Evolutionary conservation across 495 filamentous ascomycete species (phyloP).

Genomic region (Penicillium angulare): DNA sequence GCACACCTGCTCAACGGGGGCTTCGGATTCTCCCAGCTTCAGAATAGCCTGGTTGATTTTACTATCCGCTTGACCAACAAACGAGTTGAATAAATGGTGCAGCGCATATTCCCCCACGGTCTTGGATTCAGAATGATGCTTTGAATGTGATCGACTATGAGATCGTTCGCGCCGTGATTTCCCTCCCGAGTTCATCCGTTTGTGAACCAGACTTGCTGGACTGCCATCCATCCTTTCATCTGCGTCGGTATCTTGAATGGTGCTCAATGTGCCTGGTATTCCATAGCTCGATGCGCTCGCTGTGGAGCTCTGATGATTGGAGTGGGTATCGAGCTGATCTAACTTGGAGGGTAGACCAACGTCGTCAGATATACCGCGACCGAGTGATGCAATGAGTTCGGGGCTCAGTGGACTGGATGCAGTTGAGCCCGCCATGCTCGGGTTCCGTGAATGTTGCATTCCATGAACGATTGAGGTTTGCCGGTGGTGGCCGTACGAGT

Average conservation of each 20-base stretch:
- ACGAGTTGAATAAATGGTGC: slow-evolving; percentile 92
- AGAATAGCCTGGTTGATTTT: slow-evolving; percentile 85
- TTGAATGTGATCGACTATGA: slow-evolving; percentile 82
- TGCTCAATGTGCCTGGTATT: slow-evolving; percentile 32
- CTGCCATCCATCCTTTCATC: slow-evolving; percentile 23
- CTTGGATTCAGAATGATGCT: slow-evolving; percentile 72
- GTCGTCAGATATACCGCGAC: slow-evolving; percentile 34
- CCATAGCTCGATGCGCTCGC: slow-evolving; percentile 22
- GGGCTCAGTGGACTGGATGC: slow-evolving; percentile 78
- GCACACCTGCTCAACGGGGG: slow-evolving; percentile 82
- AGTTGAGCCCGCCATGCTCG: slow-evolving; percentile 63
- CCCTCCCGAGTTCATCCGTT: slow-evolving; percentile 51
- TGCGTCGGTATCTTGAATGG: slow-evolving; percentile 41
- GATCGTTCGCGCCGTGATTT: slow-evolving; percentile 66
- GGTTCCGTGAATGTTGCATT: slow-evolving; percentile 88
- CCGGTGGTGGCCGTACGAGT: slow-evolving; percentile 82
- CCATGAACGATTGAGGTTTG: slow-evolving; percentile 95
- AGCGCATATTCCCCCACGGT: slow-evolving; percentile 95
- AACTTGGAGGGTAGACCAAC: slow-evolving; percentile 17
- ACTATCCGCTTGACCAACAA: slow-evolving; percentile 80
- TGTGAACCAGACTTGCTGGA: slow-evolving; percentile 30
- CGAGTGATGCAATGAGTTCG: slow-evolving; percentile 73
- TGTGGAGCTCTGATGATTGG: slow-evolving; percentile 23
- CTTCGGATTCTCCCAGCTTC: slow-evolving; percentile 69
- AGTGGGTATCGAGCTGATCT: slow-evolving; percentile 34